Evolutionary conservation across 2,329 filamentous ascomycete species (phyloP), one percentile per base, ranked within the genome.

Genomic region (Furcasterigmium sp.): DNA sequence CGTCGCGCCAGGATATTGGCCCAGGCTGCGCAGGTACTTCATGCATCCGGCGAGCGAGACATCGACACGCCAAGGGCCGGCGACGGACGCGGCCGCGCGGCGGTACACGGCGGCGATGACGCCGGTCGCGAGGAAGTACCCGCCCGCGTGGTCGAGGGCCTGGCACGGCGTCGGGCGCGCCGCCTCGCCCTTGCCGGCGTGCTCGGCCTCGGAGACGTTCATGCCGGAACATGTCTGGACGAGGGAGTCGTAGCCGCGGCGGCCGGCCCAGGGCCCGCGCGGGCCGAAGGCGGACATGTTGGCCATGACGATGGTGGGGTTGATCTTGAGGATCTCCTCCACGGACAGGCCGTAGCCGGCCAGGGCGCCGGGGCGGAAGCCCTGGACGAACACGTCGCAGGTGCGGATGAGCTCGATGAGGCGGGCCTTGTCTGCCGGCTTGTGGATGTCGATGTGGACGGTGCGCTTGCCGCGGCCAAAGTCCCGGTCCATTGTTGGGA

Each of bases 21-120:
- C 76, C 13, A 82, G 51, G 23, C 72, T 76, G 21, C 73, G 62
- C 29, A 81, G 53, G 53, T 79, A 80, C 50, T 72, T 76, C 72
- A 73, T 74, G 3, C 69, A 65, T 1, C 72, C 76, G 0, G 74
- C 76, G 3, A 82, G 61, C 8, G 73, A 78, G 1, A 80, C 75
- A 21, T 75, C 62, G 0, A 80, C 70, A n/a, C 66, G 54, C 55
- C 72, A 80, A 1, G 68, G 63, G 0, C 72, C 70, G 1, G 72
- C 73, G 14, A 4, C 7, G 21, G 23, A 11, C 17, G 66, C 60
- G 0, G 49, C 58, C 0, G 65, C 65, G 13, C 69, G 64, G 39
- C 64, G 66, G 46, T 76, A 73, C 5, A 81, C 35, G 1, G 76
- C 75, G 1, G 75, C 69, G 19, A 65, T 58, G 3, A 80, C 65